A percentile compares a stretch with the other conserved stretches of the same genome.
These are phyloP conservation scores for Fusarium illudens DNA, from an alignment of 2,329 filamentous ascomycete species.

Conservation along the genomic window DNA sequence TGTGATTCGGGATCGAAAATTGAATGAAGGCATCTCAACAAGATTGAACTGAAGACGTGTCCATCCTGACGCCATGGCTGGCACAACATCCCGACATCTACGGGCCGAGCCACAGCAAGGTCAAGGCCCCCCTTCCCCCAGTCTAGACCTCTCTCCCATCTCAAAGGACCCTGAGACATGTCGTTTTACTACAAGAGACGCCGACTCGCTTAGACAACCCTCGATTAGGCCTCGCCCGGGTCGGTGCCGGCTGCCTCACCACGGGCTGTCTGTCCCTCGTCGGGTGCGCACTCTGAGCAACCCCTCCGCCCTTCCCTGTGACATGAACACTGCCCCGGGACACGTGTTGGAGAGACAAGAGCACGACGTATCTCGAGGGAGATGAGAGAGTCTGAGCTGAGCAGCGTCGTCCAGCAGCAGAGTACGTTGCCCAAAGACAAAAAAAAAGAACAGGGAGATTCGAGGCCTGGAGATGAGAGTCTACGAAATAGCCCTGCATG, in stretches of 20 bases:
- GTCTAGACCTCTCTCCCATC: not conserved
- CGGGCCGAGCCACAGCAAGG: not conserved
- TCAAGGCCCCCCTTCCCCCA: not conserved
- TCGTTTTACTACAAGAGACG: constrained; percentile 22
- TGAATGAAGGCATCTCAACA: no score
- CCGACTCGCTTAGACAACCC: constrained; percentile 36
- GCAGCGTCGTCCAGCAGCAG: not conserved
- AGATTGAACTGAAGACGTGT: no score
- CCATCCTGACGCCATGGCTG: no score
- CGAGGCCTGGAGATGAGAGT: not conserved
- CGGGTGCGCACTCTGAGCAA: constrained; percentile 34
- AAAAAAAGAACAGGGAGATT: not conserved
- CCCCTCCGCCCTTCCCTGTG: constrained; percentile 4
- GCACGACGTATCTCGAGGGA: constrained; percentile 14
- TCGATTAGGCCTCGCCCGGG: constrained; percentile 10
- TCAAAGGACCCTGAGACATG: constrained; percentile 24
- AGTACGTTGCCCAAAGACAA: not conserved
- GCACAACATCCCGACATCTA: not conserved
- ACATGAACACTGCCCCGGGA: constrained; percentile 13
- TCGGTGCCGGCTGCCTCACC: constrained; percentile 21
- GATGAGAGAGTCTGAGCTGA: constrained; percentile 6
- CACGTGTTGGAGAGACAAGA: constrained; percentile 32
- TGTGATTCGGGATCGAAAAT: no score
- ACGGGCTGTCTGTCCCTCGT: constrained; percentile 14
- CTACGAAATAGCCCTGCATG: not conserved